Conservation (phyloP, 164 flowering plant genomes). For the Warburgia ugandensis region DNA sequence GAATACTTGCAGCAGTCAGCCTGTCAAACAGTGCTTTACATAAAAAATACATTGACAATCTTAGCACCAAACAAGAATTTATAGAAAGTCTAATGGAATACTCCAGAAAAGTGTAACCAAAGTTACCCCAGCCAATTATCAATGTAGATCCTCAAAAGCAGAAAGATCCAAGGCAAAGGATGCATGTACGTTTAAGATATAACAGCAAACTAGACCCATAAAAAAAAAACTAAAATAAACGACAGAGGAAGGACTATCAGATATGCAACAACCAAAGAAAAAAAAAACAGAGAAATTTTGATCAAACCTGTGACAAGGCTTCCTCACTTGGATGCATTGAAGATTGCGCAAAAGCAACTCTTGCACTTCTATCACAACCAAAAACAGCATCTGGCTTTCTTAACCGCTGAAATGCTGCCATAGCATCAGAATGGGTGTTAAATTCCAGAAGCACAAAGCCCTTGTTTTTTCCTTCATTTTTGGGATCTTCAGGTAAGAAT, state of each 20-base stretch:
- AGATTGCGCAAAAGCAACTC: conserved; percentile 29
- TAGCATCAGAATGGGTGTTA: conserved; percentile 28
- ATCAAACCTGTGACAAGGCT: conserved; percentile 32
- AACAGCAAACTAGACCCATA: background rate
- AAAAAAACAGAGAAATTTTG: no score
- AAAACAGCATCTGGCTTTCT: conserved; percentile 38
- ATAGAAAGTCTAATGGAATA: no score
- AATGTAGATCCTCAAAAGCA: no score
- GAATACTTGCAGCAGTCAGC: no score
- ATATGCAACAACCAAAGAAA: no score
- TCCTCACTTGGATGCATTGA: conserved; percentile 33
- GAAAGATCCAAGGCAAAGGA: no score
- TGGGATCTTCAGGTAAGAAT: conserved; percentile 30
- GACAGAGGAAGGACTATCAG: no score
- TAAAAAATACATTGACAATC: no score
- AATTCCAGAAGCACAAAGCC: conserved; percentile 40
- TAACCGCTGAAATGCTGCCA: conserved; percentile 32
- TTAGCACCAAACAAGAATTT: no score
- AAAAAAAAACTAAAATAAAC: no score
- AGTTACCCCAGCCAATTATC: background rate
- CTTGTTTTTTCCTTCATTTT: conserved; percentile 25
- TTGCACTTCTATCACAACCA: conserved; percentile 37
- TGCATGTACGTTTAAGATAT: background rate
- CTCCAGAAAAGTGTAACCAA: no score
- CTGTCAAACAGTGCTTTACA: no score